Evolutionary conservation across 2,329 filamentous ascomycete species (phyloP), one percentile per base, ranked within the genome.

Genomic region (Fusarium anthophilum): DNA sequence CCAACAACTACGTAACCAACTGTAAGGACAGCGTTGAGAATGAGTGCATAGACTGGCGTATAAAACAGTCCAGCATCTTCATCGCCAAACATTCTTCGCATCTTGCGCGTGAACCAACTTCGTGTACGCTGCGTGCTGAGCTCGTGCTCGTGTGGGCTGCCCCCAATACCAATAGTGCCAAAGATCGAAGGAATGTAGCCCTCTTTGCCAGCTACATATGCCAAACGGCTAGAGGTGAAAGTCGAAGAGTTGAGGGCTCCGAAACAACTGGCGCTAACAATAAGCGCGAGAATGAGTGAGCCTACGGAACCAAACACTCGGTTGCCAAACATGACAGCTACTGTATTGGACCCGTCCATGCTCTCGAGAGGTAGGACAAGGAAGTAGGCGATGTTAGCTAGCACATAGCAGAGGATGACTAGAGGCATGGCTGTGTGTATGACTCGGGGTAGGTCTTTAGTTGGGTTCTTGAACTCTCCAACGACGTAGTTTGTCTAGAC

Each of bases 341-440:
- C 92, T 1, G 96, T 98, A 84, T 98, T 98, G 79, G 92, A 93
- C 12, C 91, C 91, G 81, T 97, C 94, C 84, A 98, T 95, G 35
- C 91, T 88, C 7, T 89, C 88, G 58, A 93, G 85, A 2, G 96
- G 95, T 2, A 99, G 89, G 38, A 99, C 96, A 71, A 99, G 91
- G 82, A 98, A 97, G 85, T 99, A 99, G 35, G 95, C 90, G 45
- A 98, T 84, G 81, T 98, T 99, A 75, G 96, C 96, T 56, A 98
- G 87, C 38, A 98, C 87, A 83, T 98, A 99, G 77, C 90, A 93
- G 35, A 95, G 81, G 72, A 99, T 98, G 66, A 99, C 96, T 50
- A 98, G 86, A 5, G 96, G 95, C 89, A 99, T 96, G 20, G 96
- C 95, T 2, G 96, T 98, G 84, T 99, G 96, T 65, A 99, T 98